Percentiles rank a stretch among this genome's conserved stretches.
Conservation (phyloP, 371 early-diverging fungal species). For the Mortierella sp. region DNA sequence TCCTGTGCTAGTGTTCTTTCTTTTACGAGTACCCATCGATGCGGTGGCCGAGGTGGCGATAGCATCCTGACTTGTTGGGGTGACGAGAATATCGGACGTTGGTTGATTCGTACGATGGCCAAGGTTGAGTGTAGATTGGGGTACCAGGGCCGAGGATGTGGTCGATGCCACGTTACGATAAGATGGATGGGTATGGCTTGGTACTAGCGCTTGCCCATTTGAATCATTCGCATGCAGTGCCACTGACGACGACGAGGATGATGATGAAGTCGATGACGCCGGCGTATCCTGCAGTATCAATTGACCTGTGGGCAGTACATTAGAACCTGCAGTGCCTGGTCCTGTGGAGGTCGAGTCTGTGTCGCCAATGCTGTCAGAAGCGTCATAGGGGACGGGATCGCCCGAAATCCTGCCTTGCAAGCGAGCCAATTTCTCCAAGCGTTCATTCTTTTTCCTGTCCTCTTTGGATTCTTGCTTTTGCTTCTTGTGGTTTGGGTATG, state of each 20-base stretch:
- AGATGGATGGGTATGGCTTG: slow-evolving; percentile 10
- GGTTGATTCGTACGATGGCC: slow-evolving; percentile 10
- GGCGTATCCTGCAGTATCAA: slow-evolving; percentile 6
- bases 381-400: not conserved
- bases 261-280: no score
- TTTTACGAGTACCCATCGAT: no score
- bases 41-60: not conserved
- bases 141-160: slow-evolving; percentile 2
- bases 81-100: slow-evolving; percentile 22
- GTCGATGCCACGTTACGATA: not conserved
- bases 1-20: not conserved
- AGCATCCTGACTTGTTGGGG: slow-evolving; percentile 2
- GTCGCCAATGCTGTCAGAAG: not conserved
- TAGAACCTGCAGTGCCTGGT: slow-evolving; percentile 7
- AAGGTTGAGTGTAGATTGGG: slow-evolving; percentile 10
- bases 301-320: slow-evolving; percentile 12
- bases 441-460: slow-evolving; percentile 28
- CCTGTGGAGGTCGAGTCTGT: not conserved
- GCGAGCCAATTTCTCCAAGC: slow-evolving; percentile 9
- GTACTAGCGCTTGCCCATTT: slow-evolving; percentile 7
- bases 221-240: not conserved
- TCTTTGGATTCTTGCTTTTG: slow-evolving; percentile 29
- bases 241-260: not conserved
- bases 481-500: slow-evolving; percentile 9
- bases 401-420: slow-evolving; percentile 15